Evolutionary conservation across 177 flowering plant genomes (phyloP).

Genomic region (Telopea speciosissima): DNA sequence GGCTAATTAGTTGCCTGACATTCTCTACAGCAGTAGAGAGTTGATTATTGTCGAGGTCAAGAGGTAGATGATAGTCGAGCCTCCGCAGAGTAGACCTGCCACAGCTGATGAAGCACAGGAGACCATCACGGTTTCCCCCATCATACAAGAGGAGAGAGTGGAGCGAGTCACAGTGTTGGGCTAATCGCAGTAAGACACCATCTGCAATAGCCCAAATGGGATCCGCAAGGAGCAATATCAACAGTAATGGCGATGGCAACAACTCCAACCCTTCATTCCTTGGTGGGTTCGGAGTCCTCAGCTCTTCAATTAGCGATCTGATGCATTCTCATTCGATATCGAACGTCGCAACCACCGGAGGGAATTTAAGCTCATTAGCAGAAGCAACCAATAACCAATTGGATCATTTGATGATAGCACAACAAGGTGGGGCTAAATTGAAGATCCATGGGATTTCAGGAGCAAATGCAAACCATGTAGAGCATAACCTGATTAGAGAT

Average conservation of each 20-base stretch:
- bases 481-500: conserved; percentile 41
- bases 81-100: conserved; percentile 31
- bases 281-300: conserved; percentile 24
- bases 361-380: no score
- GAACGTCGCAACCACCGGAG: no score
- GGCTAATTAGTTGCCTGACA: conserved; percentile 32
- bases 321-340: conserved; percentile 3
- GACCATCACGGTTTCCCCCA: conserved; percentile 61
- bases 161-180: conserved; percentile 43
- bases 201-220: conserved; percentile 62
- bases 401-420: no score
- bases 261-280: conserved; percentile 20
- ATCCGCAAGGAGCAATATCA: conserved; percentile 24
- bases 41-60: conserved; percentile 65
- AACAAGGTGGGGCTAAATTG: neutral
- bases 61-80: conserved; percentile 70
- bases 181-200: conserved; percentile 41
- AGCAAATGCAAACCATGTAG: conserved; percentile 10
- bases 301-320: conserved; percentile 11
- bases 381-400: no score
- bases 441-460: neutral
- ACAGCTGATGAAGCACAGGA: conserved; percentile 42
- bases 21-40: conserved; percentile 40
- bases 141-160: conserved; percentile 58
- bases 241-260: no score